phyloP scores from a whole-genome alignment of 164 flowering plant genomes.

The Aristolochia californica region DNA sequence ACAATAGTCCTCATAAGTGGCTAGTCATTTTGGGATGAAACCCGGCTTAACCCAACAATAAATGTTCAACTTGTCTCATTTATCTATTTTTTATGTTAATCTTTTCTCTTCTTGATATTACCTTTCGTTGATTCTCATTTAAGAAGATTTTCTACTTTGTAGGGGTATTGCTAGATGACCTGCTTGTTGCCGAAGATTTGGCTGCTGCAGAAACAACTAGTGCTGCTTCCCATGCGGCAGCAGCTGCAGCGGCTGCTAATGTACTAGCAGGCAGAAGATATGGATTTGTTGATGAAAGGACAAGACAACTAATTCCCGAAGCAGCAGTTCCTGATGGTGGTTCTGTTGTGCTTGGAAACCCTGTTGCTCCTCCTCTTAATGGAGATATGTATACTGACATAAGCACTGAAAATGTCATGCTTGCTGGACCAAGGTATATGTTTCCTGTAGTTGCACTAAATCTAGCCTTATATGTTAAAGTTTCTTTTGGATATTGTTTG shows the following conservation, averaged over 20 bases:
- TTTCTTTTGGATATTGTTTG: no score
- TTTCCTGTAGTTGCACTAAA: not conserved
- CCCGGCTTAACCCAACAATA: no score
- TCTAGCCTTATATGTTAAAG: not conserved
- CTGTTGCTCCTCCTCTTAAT: conserved; percentile 94
- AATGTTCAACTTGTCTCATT: no score
- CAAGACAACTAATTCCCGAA: conserved; percentile 40
- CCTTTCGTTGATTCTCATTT: not conserved
- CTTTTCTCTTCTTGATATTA: no score
- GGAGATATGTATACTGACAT: conserved; percentile 92
- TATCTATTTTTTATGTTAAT: no score
- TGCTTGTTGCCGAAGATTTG: conserved; percentile 91
- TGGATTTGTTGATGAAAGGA: conserved; percentile 63
- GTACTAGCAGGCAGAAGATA: conserved; percentile 60
- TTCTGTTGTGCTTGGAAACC: conserved; percentile 77
- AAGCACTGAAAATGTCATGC: conserved; percentile 86
- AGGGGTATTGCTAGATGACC: conserved; percentile 95
- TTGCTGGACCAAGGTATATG: conserved; percentile 63
- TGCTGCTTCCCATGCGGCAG: conserved; percentile 97
- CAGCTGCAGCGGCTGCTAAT: conserved; percentile 72
- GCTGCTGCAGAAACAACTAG: conserved; percentile 94
- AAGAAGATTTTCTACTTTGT: conserved; percentile 1
- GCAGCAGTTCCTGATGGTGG: conserved; percentile 53
- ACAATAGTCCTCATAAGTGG: no score
- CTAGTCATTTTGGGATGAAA: no score